Conservation (phyloP, 257 asterid genomes). For the Cynanchum wilfordii region DNA sequence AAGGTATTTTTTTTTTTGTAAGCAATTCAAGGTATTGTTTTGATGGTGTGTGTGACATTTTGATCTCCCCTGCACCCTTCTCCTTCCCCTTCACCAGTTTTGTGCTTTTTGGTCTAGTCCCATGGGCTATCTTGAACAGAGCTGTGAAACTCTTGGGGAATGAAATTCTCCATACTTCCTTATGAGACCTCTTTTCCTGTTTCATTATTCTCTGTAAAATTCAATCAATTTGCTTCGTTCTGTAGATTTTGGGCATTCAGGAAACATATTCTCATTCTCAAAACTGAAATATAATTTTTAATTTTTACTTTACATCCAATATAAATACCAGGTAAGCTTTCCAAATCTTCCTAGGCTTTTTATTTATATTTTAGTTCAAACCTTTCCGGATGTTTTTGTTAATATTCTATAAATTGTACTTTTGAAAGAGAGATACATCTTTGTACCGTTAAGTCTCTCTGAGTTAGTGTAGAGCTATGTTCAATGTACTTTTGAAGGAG, state of each 20-base stretch:
- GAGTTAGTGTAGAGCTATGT: background rate
- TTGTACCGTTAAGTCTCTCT: background rate
- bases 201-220: background rate
- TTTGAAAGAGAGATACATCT: background rate
- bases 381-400: too few species aligned
- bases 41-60: background rate
- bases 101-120: background rate
- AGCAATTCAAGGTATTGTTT: background rate
- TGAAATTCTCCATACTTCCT: background rate
- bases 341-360: background rate
- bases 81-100: background rate
- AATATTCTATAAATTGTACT: background rate
- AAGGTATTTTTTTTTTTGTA: background rate
- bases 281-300: too few species aligned
- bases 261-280: background rate
- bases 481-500: background rate
- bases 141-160: background rate
- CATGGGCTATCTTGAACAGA: background rate
- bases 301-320: background rate
- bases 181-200: background rate
- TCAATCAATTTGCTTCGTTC: background rate
- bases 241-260: background rate
- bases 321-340: background rate
- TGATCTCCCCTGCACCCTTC: background rate
- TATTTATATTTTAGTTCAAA: too few species aligned